Conservation (phyloP, 1,284 basidiomycete genomes). For the Porogramme epimiltina region DNA sequence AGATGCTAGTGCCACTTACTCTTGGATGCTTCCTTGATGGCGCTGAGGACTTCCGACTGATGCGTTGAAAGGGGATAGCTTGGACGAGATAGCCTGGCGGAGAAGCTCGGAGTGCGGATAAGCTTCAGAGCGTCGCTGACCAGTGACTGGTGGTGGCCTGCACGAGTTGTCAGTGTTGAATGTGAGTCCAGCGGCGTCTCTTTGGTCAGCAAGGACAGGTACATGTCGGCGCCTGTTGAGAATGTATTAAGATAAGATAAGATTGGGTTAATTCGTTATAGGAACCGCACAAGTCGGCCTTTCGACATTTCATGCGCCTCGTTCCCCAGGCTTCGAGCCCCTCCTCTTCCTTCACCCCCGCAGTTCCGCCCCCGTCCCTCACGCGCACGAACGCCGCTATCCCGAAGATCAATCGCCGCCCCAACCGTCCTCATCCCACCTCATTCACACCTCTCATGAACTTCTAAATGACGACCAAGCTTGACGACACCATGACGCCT, state of each 20-base stretch:
- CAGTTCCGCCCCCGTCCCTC: background rate
- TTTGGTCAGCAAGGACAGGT: background rate
- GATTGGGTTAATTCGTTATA: background rate
- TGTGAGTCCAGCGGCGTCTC: too few relatives aligned
- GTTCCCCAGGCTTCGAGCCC: background rate
- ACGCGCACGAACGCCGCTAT: background rate
- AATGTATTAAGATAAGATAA: constrained; percentile 7
- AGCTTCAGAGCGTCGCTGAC: too few relatives aligned
- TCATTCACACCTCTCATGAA: background rate
- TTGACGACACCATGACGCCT: constrained; percentile 3
- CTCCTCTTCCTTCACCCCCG: background rate
- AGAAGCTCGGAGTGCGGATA: too few relatives aligned
- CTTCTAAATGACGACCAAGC: constrained; percentile 10
- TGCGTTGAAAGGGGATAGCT: too few relatives aligned
- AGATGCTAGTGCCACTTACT: too few relatives aligned
- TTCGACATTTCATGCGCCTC: too few relatives aligned
- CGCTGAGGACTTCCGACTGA: too few relatives aligned
- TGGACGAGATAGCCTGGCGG: too few relatives aligned
- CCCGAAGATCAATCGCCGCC: background rate
- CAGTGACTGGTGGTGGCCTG: too few relatives aligned
- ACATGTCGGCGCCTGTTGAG: background rate
- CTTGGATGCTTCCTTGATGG: too few relatives aligned
- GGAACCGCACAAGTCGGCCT: background rate
- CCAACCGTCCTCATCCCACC: background rate
- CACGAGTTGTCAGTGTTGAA: too few relatives aligned